Conservation (phyloP, 805 yeast species). For the Phaffomyces thermotolerans region DNA sequence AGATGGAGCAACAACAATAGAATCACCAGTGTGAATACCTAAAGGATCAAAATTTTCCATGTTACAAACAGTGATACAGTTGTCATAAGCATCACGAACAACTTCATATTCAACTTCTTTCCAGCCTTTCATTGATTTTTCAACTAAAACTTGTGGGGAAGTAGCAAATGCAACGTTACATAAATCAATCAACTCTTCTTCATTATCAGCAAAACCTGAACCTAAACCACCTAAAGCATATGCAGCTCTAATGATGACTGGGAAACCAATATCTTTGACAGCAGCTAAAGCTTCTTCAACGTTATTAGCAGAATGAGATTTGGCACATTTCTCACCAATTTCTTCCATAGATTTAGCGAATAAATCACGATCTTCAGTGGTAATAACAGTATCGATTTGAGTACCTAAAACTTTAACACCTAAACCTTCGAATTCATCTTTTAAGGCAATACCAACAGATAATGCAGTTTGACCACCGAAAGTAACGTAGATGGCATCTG, state of each 20-base stretch:
- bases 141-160: conserved; percentile 93
- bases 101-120: conserved; percentile 98
- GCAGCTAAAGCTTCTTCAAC: conserved; percentile 80
- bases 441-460: conserved; percentile 89
- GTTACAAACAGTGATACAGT: conserved; percentile 98
- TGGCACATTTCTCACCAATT: conserved; percentile 92
- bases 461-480: conserved; percentile 99
- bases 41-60: conserved; percentile 99
- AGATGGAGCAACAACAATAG: conserved; percentile 97
- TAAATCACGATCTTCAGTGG: conserved; percentile 96
- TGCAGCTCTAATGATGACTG: conserved; percentile 96
- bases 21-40: conserved; percentile 98
- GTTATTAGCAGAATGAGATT: conserved; percentile 76
- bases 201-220: conserved; percentile 93
- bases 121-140: conserved; percentile 98
- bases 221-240: conserved; percentile 97
- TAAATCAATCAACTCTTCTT: conserved; percentile 70
- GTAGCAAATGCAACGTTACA: conserved; percentile 92
- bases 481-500: conserved; percentile 94
- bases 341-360: conserved; percentile 93
- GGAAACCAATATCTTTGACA: conserved; percentile 83
- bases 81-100: conserved; percentile 93
- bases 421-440: conserved; percentile 86
- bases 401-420: conserved; percentile 97
- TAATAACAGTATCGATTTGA: conserved; percentile 89